Conservation (phyloP, 768 basidiomycete species). For the Tephrocybe sp. region DNA sequence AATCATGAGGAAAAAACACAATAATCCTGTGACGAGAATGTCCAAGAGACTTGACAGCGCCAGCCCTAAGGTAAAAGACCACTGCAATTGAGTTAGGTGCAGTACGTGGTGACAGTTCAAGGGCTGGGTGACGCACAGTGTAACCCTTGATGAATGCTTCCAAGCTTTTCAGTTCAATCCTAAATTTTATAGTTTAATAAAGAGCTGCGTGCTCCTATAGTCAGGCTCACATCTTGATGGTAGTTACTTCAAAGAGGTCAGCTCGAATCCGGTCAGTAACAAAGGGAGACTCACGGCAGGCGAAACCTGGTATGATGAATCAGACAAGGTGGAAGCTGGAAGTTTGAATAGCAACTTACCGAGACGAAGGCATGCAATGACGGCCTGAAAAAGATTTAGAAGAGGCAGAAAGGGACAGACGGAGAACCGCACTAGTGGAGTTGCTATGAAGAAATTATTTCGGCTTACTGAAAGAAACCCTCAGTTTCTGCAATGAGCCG, state of each 20-base stretch:
- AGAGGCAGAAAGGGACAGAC: not conserved
- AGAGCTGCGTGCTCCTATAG: too few species aligned
- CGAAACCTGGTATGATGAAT: slow-evolving; percentile 19
- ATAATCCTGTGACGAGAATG: slow-evolving; percentile 44
- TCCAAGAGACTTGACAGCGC: slow-evolving; percentile 50
- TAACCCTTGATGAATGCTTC: slow-evolving; percentile 11
- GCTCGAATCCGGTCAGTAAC: not conserved
- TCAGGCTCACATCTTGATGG: slow-evolving; percentile 18
- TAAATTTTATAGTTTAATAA: too few species aligned
- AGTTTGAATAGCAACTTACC: slow-evolving; percentile 6
- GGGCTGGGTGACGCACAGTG: slow-evolving; percentile 5
- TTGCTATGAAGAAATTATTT: slow-evolving; percentile 31
- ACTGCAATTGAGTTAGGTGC: slow-evolving; percentile 30
- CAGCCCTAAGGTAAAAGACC: slow-evolving; percentile 52
- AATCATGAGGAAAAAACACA: slow-evolving; percentile 42
- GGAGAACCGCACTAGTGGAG: slow-evolving; percentile 33
- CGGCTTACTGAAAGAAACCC: slow-evolving; percentile 30
- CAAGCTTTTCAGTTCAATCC: slow-evolving; percentile 16
- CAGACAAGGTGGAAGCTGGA: not conserved
- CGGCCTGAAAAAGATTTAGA: slow-evolving; percentile 11
- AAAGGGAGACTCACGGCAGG: slow-evolving; percentile 20
- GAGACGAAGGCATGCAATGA: slow-evolving; percentile 33
- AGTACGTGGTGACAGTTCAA: not conserved
- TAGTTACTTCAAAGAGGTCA: slow-evolving; percentile 9
- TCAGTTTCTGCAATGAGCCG: not conserved